These are phyloP conservation scores for Plectranthus barbatus DNA, from an alignment of 257 asterid species.

Conservation along the genomic window DNA sequence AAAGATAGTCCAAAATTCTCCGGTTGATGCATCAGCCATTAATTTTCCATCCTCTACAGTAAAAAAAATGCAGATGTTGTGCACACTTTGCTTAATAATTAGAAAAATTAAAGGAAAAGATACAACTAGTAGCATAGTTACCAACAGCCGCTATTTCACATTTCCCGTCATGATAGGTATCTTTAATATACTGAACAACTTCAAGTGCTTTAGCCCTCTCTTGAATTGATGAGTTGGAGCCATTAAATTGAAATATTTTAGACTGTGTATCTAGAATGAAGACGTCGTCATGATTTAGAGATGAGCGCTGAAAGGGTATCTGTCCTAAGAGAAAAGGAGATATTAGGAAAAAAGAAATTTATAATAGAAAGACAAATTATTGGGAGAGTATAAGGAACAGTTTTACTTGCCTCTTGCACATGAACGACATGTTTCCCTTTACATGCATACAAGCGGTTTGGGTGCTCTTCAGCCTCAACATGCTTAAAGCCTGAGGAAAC, in stretches of 20 bases:
- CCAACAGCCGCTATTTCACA: conserved; percentile 82
- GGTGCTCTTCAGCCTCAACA: conserved; percentile 44
- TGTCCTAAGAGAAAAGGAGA: conserved; percentile 17
- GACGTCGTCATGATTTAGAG: conserved; percentile 72
- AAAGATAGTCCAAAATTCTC: conserved; percentile 85
- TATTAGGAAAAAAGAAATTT: background rate
- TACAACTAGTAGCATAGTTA: conserved; percentile 18
- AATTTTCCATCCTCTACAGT: conserved; percentile 76
- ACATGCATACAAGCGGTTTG: conserved; percentile 59
- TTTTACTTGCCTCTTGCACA: conserved; percentile 65
- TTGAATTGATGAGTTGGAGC: conserved; percentile 71
- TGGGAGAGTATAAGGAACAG: background rate
- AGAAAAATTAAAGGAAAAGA: conserved; percentile 5
- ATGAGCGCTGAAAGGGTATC: conserved; percentile 70
- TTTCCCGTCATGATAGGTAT: conserved; percentile 65
- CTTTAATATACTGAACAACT: conserved; percentile 83
- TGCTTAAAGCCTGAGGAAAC: conserved; percentile 57
- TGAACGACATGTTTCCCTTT: conserved; percentile 77
- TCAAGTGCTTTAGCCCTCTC: conserved; percentile 91
- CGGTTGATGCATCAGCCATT: conserved; percentile 76
- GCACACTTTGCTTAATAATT: background rate
- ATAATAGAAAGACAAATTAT: conserved; percentile 1
- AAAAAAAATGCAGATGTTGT: conserved; percentile 14
- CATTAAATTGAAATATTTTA: conserved; percentile 74
- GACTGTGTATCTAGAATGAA: conserved; percentile 69